Conservation (phyloP, 129 eudicot species). For the Glebionis coronaria region DNA sequence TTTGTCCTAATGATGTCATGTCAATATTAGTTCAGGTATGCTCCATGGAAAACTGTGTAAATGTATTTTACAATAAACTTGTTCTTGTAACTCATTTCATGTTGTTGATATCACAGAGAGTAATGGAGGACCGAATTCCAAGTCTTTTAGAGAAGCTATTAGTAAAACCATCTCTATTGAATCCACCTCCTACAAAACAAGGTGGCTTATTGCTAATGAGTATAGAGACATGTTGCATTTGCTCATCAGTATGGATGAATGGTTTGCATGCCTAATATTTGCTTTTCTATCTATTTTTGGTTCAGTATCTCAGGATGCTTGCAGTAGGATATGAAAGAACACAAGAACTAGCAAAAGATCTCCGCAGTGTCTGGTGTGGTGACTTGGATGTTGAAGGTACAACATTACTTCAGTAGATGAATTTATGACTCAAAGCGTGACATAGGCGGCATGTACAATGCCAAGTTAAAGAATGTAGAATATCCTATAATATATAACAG, state of each 20-base stretch:
- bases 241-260: constrained; percentile 2
- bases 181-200: constrained; percentile 74
- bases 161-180: constrained; percentile 65
- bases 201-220: constrained; percentile 87
- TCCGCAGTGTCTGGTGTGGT: constrained; percentile 77
- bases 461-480: too few relatives aligned
- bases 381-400: constrained; percentile 98
- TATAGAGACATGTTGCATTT: constrained; percentile 16
- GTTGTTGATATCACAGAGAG: constrained; percentile 48
- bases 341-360: constrained; percentile 76
- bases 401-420: background rate
- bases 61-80: background rate
- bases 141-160: constrained; percentile 79
- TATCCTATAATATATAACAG: too few relatives aligned
- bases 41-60: background rate
- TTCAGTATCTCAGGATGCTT: constrained; percentile 77
- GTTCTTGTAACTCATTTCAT: background rate
- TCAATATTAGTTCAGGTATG: constrained; percentile 91
- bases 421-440: constrained; percentile 12
- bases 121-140: constrained; percentile 84
- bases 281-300: background rate
- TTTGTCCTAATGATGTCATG: constrained; percentile 94
- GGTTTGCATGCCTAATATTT: background rate
- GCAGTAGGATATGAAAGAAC: constrained; percentile 93
- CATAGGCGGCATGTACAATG: too few relatives aligned